Conservation (phyloP, 2,329 filamentous ascomycete genomes). For the Cercospora zeina region DNA sequence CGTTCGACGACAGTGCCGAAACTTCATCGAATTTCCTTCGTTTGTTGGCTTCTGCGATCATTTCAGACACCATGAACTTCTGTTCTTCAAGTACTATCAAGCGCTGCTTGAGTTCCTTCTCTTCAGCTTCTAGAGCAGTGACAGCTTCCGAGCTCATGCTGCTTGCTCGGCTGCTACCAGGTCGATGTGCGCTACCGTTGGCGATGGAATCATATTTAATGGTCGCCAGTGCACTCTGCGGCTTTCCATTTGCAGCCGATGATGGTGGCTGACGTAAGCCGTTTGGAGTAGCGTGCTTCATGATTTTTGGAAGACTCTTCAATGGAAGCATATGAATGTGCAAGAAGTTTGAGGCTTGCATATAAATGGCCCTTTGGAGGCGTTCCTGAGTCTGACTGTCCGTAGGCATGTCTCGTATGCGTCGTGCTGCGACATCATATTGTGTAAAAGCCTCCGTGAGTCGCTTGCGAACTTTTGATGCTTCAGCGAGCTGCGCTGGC, state of each 20-base stretch:
- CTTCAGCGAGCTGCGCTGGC: constrained; percentile 74
- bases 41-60: constrained; percentile 75
- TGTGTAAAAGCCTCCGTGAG: constrained; percentile 87
- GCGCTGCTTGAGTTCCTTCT: constrained; percentile 76
- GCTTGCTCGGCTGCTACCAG: constrained; percentile 53
- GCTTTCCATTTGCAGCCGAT: constrained; percentile 33
- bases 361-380: constrained; percentile 79
- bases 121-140: constrained; percentile 74
- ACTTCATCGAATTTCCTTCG: constrained; percentile 85
- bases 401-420: constrained; percentile 76
- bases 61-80: constrained; percentile 81
- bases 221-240: constrained; percentile 54
- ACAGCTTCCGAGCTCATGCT: constrained; percentile 48
- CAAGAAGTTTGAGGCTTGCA: constrained; percentile 77
- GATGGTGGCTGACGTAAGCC: constrained; percentile 38
- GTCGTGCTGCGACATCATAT: constrained; percentile 77
- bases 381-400: constrained; percentile 69
- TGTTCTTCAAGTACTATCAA: constrained; percentile 88
- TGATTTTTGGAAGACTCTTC: constrained; percentile 53
- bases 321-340: constrained; percentile 89
- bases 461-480: constrained; percentile 83
- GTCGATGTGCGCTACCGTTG: constrained; percentile 44
- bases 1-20: constrained; percentile 71
- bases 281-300: constrained; percentile 58
- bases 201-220: constrained; percentile 60